Conservation (phyloP, 2,329 filamentous ascomycete genomes). For the Claviceps spartinae region DNA sequence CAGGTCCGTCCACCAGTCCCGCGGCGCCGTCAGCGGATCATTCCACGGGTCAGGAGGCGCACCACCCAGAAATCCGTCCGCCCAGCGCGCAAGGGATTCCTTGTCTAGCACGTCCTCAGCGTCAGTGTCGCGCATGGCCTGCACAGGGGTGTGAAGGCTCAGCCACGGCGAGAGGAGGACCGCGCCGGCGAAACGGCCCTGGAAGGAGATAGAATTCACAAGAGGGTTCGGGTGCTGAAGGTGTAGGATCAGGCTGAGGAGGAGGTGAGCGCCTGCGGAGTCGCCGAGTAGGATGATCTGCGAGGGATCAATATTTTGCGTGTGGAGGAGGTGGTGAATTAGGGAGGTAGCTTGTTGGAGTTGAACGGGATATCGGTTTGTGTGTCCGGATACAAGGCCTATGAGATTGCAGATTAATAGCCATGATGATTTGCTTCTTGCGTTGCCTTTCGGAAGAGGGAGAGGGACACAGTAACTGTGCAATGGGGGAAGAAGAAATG, state of each 20-base stretch:
- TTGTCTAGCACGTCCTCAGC: constrained; percentile 1
- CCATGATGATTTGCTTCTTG: background rate
- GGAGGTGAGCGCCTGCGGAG: constrained; percentile 4
- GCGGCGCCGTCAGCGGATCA: constrained; percentile 5
- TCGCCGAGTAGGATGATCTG: constrained; percentile 4
- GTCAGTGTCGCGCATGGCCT: background rate
- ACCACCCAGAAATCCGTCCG: background rate
- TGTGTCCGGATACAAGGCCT: background rate
- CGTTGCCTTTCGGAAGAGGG: too few species aligned
- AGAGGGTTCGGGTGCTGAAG: constrained; percentile 1
- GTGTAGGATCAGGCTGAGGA: constrained; percentile 3
- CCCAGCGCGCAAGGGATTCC: background rate
- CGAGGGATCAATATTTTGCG: background rate
- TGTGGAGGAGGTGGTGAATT: constrained; percentile 1
- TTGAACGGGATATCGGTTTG: constrained; percentile 4
- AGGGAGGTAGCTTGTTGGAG: constrained; percentile 3
- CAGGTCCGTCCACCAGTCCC: constrained; percentile 3
- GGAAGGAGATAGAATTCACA: background rate
- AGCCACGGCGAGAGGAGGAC: constrained; percentile 5
- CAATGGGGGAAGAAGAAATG: background rate
- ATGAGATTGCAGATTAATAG: background rate
- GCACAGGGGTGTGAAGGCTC: background rate
- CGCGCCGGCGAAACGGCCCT: constrained; percentile 1
- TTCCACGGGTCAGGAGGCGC: constrained; percentile 4
- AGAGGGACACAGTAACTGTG: too few species aligned